phyloP scores from a whole-genome alignment of 1,139 yeast genomes.

The Magnusiomyces sp. region DNA sequence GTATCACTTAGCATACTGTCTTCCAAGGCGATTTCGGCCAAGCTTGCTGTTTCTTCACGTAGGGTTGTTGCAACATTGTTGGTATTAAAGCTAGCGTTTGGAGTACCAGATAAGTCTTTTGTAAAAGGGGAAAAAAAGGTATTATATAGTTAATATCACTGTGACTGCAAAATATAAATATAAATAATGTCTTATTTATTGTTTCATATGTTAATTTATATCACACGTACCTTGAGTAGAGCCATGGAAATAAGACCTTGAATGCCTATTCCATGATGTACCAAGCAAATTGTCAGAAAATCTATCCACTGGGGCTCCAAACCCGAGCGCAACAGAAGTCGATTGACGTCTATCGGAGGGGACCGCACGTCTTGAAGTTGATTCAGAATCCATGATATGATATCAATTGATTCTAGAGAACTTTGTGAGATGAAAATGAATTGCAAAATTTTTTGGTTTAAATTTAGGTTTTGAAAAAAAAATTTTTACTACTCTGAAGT shows the following conservation, averaged over 20 bases:
- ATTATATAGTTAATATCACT: not conserved
- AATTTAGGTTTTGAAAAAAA: not conserved
- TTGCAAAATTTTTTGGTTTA: not conserved
- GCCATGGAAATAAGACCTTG: constrained; percentile 1
- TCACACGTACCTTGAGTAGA: not conserved
- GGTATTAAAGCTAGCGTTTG: not conserved
- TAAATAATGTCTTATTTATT: not conserved
- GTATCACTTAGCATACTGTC: not conserved
- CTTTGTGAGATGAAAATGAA: not conserved
- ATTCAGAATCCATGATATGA: too few relatives aligned
- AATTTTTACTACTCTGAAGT: too few relatives aligned
- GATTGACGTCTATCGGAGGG: too few relatives aligned
- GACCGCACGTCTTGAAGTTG: too few relatives aligned
- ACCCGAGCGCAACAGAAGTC: not conserved
- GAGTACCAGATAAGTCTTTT: not conserved
- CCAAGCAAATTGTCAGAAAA: not conserved
- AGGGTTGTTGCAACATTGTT: not conserved
- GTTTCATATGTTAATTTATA: not conserved
- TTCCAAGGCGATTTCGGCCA: constrained; percentile 5
- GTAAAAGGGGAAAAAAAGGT: not conserved
- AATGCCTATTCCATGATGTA: constrained; percentile 1
- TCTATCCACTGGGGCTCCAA: not conserved
- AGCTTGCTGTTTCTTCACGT: constrained; percentile 5
- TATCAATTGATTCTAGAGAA: too few relatives aligned
- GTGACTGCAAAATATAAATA: too few relatives aligned